Conservation (phyloP, 768 basidiomycete species). For the Leccinum disarticulatum region DNA sequence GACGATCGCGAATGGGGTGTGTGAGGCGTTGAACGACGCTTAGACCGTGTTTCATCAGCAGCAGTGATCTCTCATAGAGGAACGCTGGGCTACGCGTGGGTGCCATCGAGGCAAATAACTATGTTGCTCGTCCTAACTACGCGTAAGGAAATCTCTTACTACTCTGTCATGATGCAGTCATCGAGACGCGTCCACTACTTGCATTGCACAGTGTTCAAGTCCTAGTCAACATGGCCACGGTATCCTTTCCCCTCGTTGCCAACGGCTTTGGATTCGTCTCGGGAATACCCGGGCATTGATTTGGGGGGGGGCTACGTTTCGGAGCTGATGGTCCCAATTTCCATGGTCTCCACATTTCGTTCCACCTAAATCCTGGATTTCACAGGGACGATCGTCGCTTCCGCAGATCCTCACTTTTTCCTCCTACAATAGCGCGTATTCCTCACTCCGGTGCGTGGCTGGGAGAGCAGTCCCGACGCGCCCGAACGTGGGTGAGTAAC, state of each 20-base stretch:
- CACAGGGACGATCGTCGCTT: conserved; percentile 63
- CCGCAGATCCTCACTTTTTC: conserved; percentile 52
- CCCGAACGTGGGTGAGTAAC: conserved; percentile 63
- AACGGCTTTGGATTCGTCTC: conserved; percentile 65
- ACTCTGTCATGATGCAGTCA: too few species aligned
- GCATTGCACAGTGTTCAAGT: conserved; percentile 55
- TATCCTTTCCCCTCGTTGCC: background rate
- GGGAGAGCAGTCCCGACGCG: conserved; percentile 60
- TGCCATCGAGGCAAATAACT: too few species aligned
- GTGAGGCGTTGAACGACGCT: conserved; percentile 71
- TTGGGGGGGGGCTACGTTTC: conserved; percentile 58
- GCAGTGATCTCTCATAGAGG: too few species aligned
- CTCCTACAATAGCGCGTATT: conserved; percentile 69
- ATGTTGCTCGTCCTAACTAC: too few species aligned
- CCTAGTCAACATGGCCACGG: conserved; percentile 62
- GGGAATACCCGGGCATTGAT: too few species aligned
- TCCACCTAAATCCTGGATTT: background rate
- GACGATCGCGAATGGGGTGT: conserved; percentile 94
- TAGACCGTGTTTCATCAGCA: too few species aligned
- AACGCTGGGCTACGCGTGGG: too few species aligned
- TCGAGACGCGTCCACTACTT: too few species aligned
- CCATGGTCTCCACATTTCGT: background rate
- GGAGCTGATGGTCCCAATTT: too few species aligned
- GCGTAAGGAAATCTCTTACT: too few species aligned
- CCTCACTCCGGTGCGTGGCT: conserved; percentile 72